Evolutionary conservation across 2,329 filamentous ascomycete species (phyloP).

Genomic region (Aspergillus sp.): DNA sequence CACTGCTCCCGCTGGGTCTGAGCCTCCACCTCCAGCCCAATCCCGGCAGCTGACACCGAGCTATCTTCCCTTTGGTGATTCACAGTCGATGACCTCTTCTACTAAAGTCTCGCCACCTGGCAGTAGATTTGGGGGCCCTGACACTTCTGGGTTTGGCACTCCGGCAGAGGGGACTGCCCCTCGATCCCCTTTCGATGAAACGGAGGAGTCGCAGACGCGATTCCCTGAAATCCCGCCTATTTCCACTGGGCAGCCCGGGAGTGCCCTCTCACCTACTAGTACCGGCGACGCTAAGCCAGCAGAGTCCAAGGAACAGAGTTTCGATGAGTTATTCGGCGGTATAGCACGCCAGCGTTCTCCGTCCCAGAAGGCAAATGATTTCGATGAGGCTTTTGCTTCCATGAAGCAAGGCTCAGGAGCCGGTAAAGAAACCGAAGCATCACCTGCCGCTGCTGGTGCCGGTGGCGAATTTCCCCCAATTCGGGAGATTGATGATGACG

Average conservation of each 20-base stretch:
- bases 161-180: slow-evolving; percentile 22
- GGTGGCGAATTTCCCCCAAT: slow-evolving; percentile 85
- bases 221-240: slow-evolving; percentile 16
- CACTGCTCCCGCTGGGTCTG: slow-evolving; percentile 17
- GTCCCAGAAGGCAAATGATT: slow-evolving; percentile 43
- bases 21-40: slow-evolving; percentile 60
- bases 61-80: slow-evolving; percentile 65
- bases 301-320: slow-evolving; percentile 33
- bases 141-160: slow-evolving; percentile 42
- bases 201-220: slow-evolving; percentile 14
- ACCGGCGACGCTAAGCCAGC: slow-evolving; percentile 14
- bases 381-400: slow-evolving; percentile 43
- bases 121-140: slow-evolving; percentile 55
- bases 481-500: slow-evolving; percentile 72
- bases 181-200: slow-evolving; percentile 32
- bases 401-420: slow-evolving; percentile 44
- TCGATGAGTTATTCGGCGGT: slow-evolving; percentile 43
- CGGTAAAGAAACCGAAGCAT: slow-evolving; percentile 7
- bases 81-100: slow-evolving; percentile 70
- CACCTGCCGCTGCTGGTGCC: slow-evolving; percentile 16
- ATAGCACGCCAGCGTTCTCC: slow-evolving; percentile 39
- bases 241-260: slow-evolving; percentile 12
- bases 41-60: slow-evolving; percentile 74
- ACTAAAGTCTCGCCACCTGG: slow-evolving; percentile 71
- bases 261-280: slow-evolving; percentile 43